Conservation (phyloP, 1,284 basidiomycete genomes). For the Trametes versicolor region DNA sequence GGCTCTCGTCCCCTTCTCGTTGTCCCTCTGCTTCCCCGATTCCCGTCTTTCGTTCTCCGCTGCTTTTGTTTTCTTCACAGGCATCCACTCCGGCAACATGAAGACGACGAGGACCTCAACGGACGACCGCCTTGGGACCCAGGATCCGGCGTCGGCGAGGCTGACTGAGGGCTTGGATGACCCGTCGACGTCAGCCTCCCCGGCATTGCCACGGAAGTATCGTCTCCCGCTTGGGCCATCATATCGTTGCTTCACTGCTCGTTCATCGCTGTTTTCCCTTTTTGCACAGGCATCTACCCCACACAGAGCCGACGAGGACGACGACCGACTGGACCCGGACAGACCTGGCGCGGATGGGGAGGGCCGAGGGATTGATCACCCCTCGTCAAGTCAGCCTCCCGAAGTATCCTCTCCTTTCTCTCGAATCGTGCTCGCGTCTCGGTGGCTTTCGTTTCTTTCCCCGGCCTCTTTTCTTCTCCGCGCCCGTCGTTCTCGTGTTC, state of each 20-base stretch:
- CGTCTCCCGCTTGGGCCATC: too few species aligned
- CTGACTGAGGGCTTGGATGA: background rate
- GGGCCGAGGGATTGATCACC: background rate
- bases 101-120: background rate
- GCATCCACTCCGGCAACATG: background rate
- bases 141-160: background rate
- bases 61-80: slow-evolving; percentile 1
- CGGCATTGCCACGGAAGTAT: background rate
- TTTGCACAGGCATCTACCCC: background rate
- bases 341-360: background rate
- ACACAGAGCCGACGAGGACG: background rate
- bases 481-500: too few species aligned
- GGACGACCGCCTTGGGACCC: background rate
- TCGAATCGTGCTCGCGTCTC: too few species aligned
- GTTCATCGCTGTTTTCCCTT: background rate
- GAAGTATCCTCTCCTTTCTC: too few species aligned
- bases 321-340: background rate
- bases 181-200: background rate
- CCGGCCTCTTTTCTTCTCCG: too few species aligned
- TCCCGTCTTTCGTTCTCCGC: background rate
- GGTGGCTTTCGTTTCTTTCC: too few species aligned
- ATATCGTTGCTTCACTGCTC: background rate
- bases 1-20: slow-evolving; percentile 8
- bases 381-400: background rate
- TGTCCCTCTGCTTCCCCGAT: too few species aligned